phyloP scores from a whole-genome alignment of 352 stramenopile species.

The Aphanomyces cochlioides region DNA sequence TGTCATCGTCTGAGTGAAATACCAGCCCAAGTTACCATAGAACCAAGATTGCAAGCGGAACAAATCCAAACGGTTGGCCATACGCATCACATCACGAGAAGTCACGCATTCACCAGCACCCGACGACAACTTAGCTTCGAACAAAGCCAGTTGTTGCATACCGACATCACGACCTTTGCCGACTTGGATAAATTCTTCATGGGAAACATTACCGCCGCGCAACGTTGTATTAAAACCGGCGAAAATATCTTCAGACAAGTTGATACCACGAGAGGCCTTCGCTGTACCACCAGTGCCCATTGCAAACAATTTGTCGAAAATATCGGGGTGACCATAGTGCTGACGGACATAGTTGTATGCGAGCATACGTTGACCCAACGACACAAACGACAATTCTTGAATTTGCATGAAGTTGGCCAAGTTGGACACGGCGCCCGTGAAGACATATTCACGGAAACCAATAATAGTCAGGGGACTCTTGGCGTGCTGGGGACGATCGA shows the following conservation, averaged over 20 bases:
- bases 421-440: conserved; percentile 78
- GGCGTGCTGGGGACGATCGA: conserved; percentile 62
- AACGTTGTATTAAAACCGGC: conserved; percentile 81
- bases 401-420: conserved; percentile 85
- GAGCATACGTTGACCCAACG: conserved; percentile 77
- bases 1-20: conserved; percentile 37
- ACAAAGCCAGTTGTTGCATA: conserved; percentile 98
- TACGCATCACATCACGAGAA: conserved; percentile 93
- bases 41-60: conserved; percentile 92
- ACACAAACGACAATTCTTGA: conserved; percentile 81
- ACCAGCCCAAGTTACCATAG: conserved; percentile 37
- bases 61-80: conserved; percentile 96
- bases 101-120: conserved; percentile 96
- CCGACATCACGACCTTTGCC: conserved; percentile 98
- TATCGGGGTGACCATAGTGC: conserved; percentile 85
- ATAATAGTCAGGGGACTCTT: conserved; percentile 80
- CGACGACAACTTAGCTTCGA: conserved; percentile 97
- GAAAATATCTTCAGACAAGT: conserved; percentile 87
- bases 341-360: conserved; percentile 68
- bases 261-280: conserved; percentile 79
- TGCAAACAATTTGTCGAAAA: conserved; percentile 82
- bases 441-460: conserved; percentile 82
- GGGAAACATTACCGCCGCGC: conserved; percentile 62
- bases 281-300: conserved; percentile 79
- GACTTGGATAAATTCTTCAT: conserved; percentile 83